Percentiles rank a stretch among this genome's conserved stretches.
Evolutionary conservation across 2,329 filamentous ascomycete species (phyloP).

Genomic region (Didymella lethalis): DNA sequence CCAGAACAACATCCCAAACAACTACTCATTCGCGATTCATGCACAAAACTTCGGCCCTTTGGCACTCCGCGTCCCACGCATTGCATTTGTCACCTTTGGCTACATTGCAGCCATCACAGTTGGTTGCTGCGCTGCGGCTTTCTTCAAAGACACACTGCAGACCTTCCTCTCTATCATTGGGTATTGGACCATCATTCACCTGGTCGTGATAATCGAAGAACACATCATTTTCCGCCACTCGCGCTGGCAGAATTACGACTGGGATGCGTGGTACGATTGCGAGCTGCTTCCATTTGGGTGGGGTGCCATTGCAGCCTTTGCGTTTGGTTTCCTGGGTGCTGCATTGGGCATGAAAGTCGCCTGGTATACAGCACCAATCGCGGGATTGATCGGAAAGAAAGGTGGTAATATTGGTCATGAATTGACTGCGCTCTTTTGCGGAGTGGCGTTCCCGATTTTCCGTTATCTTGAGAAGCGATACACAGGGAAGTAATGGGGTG

Average conservation of each 20-base stretch:
- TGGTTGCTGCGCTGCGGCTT: neutral
- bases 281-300: neutral
- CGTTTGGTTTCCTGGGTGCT: neutral
- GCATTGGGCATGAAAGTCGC: neutral
- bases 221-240: neutral
- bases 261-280: neutral
- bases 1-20: conserved; percentile 3
- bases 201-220: neutral
- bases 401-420: neutral
- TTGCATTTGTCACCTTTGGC: conserved; percentile 1
- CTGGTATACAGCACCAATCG: neutral
- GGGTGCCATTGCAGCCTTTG: neutral
- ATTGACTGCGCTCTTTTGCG: neutral
- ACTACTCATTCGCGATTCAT: conserved; percentile 3
- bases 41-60: neutral
- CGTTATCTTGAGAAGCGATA: neutral
- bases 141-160: neutral
- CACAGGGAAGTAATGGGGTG: neutral
- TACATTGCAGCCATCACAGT: neutral
- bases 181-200: neutral
- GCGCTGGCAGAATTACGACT: neutral
- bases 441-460: neutral
- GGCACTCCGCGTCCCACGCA: neutral
- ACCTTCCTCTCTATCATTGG: neutral
- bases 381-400: neutral